Evolutionary conservation across 768 basidiomycete genomes (phyloP).

Genomic region (Amanita phalloides): DNA sequence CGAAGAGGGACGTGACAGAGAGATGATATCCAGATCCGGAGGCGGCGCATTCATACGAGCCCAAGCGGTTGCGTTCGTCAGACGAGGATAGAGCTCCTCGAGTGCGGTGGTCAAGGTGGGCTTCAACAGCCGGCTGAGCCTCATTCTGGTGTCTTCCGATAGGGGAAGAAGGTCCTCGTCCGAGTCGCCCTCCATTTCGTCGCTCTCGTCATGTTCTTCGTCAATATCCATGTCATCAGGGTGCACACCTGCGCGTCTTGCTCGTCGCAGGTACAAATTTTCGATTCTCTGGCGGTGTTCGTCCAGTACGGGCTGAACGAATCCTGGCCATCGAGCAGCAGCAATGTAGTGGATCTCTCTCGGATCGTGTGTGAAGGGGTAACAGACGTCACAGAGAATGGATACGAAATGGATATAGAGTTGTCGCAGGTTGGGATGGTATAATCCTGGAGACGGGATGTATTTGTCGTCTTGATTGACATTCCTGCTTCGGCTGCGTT

Average conservation of each 20-base stretch:
- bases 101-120: slow-evolving; percentile 51
- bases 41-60: slow-evolving; percentile 18
- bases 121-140: slow-evolving; percentile 52
- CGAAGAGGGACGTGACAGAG: neutral
- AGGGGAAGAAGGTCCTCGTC: slow-evolving; percentile 23
- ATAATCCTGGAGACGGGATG: slow-evolving; percentile 12
- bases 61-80: slow-evolving; percentile 57
- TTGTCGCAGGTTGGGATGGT: slow-evolving; percentile 43
- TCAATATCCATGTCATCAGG: slow-evolving; percentile 11
- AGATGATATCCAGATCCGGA: neutral
- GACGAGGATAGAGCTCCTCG: slow-evolving; percentile 58
- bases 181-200: slow-evolving; percentile 8
- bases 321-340: slow-evolving; percentile 74
- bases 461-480: neutral
- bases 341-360: slow-evolving; percentile 67
- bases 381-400: slow-evolving; percentile 49
- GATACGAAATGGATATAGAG: slow-evolving; percentile 58
- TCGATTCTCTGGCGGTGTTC: slow-evolving; percentile 20
- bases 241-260: neutral
- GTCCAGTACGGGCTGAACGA: slow-evolving; percentile 57
- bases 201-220: slow-evolving; percentile 16
- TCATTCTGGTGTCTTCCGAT: slow-evolving; percentile 50
- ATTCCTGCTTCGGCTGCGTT: neutral
- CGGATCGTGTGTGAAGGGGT: slow-evolving; percentile 54
- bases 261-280: slow-evolving; percentile 1